phyloP scores from a whole-genome alignment of 192 early-diverging fungal species.

The Coemansia sp. region DNA sequence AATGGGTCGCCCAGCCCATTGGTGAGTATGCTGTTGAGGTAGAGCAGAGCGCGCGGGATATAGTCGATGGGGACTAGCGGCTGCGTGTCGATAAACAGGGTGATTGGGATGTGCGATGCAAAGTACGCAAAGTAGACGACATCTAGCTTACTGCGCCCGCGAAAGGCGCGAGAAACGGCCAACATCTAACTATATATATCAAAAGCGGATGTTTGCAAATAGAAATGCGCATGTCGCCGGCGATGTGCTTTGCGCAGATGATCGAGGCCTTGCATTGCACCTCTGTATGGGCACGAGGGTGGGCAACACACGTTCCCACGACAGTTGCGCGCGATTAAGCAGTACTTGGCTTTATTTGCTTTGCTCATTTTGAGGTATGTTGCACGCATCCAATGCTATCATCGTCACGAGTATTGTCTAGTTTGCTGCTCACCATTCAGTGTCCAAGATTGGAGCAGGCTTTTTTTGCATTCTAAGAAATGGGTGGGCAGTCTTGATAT shows the following conservation, averaged over 20 bases:
- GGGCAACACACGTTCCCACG: conserved; percentile 1
- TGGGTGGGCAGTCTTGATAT: too few relatives aligned
- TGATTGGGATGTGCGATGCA: conserved; percentile 67
- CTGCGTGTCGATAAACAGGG: conserved; percentile 58
- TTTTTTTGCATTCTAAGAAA: too few relatives aligned
- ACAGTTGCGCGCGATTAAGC: neutral
- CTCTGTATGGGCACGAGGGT: neutral
- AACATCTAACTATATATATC: neutral
- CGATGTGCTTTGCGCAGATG: neutral
- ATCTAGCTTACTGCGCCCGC: conserved; percentile 54
- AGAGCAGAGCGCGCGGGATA: conserved; percentile 31
- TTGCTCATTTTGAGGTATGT: too few relatives aligned
- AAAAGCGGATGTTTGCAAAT: neutral
- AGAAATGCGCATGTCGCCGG: too few relatives aligned
- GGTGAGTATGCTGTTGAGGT: conserved; percentile 50
- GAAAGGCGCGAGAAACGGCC: conserved; percentile 2
- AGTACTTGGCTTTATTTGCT: neutral
- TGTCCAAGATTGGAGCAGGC: too few relatives aligned
- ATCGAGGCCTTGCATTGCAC: neutral
- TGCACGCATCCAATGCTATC: too few relatives aligned
- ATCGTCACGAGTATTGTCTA: too few relatives aligned
- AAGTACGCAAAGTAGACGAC: conserved; percentile 65
- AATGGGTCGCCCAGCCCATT: conserved; percentile 61
- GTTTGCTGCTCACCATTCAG: too few relatives aligned
- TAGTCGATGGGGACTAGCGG: conserved; percentile 50